phyloP scores from a whole-genome alignment of 208 protist species.

The Crithidia expoeki region DNA sequence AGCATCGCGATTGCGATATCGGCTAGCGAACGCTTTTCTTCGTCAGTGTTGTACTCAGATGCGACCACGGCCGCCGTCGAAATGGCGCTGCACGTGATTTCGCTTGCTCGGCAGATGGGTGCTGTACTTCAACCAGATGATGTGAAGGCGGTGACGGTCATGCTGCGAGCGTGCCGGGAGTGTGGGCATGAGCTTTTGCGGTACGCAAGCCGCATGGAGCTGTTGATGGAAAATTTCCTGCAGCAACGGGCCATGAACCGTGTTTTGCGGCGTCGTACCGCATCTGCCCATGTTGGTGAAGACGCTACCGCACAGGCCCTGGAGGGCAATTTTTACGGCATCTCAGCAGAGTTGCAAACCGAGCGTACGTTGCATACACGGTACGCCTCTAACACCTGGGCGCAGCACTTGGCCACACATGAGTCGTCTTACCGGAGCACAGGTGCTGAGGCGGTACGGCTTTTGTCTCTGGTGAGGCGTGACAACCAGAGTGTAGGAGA shows the following conservation, averaged over 20 bases:
- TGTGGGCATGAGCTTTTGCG: slow-evolving; percentile 54
- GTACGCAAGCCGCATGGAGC: slow-evolving; percentile 54
- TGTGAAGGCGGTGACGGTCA: slow-evolving; percentile 42
- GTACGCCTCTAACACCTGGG: slow-evolving; percentile 65
- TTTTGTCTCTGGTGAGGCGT: slow-evolving; percentile 37
- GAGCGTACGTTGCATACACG: slow-evolving; percentile 53
- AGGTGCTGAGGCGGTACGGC: slow-evolving; percentile 34
- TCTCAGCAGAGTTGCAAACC: slow-evolving; percentile 43
- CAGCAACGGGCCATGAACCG: slow-evolving; percentile 53
- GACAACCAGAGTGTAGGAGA: slow-evolving; percentile 3
- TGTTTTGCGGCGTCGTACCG: slow-evolving; percentile 37
- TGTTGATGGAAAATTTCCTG: slow-evolving; percentile 64
- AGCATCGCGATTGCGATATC: slow-evolving; percentile 21
- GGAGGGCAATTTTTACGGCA: slow-evolving; percentile 45
- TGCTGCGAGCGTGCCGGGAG: slow-evolving; percentile 68
- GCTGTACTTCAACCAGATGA: slow-evolving; percentile 42
- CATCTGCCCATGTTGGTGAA: slow-evolving; percentile 4
- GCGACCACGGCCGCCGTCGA: slow-evolving; percentile 50
- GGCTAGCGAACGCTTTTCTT: slow-evolving; percentile 25
- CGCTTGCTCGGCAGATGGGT: slow-evolving; percentile 68
- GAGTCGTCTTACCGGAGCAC: slow-evolving; percentile 32
- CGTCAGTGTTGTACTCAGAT: slow-evolving; percentile 34
- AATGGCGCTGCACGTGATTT: slow-evolving; percentile 67
- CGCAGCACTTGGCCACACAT: slow-evolving; percentile 42
- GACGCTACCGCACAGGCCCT: slow-evolving; percentile 8